Percentiles rank a stretch among this genome's conserved stretches.
Conservation (phyloP, 2,329 filamentous ascomycete genomes). For the Cladophialophora bantiana region DNA sequence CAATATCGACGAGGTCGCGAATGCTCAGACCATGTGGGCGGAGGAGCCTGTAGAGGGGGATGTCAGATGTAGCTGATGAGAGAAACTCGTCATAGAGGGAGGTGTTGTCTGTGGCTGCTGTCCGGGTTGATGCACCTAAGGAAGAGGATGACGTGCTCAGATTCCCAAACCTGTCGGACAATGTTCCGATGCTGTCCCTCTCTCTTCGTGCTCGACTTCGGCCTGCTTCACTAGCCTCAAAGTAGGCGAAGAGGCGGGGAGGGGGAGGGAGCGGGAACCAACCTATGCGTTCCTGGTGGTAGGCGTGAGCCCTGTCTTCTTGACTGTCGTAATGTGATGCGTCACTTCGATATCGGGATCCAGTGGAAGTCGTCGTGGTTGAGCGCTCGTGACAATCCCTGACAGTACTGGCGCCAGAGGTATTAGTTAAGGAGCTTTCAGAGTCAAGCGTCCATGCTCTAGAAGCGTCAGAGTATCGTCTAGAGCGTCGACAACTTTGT, state of each 20-base stretch:
- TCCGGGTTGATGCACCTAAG: too few species aligned
- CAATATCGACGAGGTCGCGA: background rate
- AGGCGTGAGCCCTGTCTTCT: background rate
- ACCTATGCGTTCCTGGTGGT: background rate
- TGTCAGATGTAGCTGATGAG: background rate
- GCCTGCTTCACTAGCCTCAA: too few species aligned
- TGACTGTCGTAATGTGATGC: background rate
- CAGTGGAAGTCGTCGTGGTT: background rate
- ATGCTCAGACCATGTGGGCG: background rate
- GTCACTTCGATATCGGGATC: background rate
- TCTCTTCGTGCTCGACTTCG: too few species aligned
- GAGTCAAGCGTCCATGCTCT: background rate
- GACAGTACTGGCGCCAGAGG: background rate
- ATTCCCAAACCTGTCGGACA: background rate
- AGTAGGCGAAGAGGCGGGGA: too few species aligned
- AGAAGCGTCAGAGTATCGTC: background rate
- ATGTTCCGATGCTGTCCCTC: too few species aligned
- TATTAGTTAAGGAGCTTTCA: background rate
- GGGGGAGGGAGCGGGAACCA: too few species aligned
- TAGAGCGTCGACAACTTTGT: background rate
- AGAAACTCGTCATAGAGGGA: too few species aligned
- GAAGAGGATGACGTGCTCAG: background rate
- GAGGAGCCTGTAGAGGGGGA: background rate
- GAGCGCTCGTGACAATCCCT: background rate
- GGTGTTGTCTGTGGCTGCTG: too few species aligned